Percentiles rank a stretch among this genome's conserved stretches.
Evolutionary conservation across 257 asterid genomes (phyloP).

Genomic region (Haberlea rhodopensis): DNA sequence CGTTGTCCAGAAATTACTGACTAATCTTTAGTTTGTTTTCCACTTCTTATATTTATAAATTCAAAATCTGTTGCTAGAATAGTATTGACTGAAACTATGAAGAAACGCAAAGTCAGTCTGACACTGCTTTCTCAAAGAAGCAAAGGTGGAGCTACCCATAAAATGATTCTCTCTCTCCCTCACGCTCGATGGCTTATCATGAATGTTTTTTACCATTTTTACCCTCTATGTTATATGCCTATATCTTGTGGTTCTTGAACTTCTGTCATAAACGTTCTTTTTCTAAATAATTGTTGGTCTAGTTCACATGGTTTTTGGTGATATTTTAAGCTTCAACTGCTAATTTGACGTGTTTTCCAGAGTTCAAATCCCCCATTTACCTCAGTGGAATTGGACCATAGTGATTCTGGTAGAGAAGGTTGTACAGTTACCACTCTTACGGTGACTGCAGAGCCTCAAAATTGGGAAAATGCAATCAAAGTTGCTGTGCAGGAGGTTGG

Average conservation of each 20-base stretch:
- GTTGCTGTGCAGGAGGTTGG: conserved; percentile 99
- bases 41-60: conserved; percentile 12
- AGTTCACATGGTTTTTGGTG: conserved; percentile 15
- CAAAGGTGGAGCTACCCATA: conserved; percentile 2
- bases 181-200: conserved; percentile 8
- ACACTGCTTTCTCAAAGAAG: conserved; percentile 13
- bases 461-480: conserved; percentile 90
- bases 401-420: conserved; percentile 99
- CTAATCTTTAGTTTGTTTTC: conserved; percentile 15
- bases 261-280: conserved; percentile 12
- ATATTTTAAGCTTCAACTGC: conserved; percentile 24
- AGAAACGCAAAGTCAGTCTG: not conserved
- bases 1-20: conserved; percentile 16
- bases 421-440: conserved; percentile 98
- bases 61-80: conserved; percentile 7
- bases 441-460: conserved; percentile 90
- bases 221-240: conserved; percentile 4
- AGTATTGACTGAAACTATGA: not conserved
- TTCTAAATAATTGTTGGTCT: conserved; percentile 8
- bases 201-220: conserved; percentile 6
- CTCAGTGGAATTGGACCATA: conserved; percentile 95
- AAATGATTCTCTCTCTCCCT: conserved; percentile 4
- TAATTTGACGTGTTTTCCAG: conserved; percentile 52
- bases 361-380: conserved; percentile 99
- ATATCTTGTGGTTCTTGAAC: conserved; percentile 10